phyloP scores from a whole-genome alignment of 345 rosid species.

The thale cress (Arabidopsis thaliana) region TAIR10.1 NC_003075.7:12553501-12554000 shows the following conservation, averaged over 20 bases:
- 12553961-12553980: conserved; percentile 73
- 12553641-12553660: conserved; percentile 94
- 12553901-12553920: conserved; percentile 72
- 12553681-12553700: conserved; percentile 95
- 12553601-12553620: conserved; percentile 89
- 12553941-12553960: conserved; percentile 73
- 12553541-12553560: conserved; percentile 94
- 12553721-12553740: conserved; percentile 35
- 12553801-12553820: conserved; percentile 90
- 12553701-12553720: conserved; percentile 73
- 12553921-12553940: conserved; percentile 82
- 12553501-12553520: conserved; percentile 93
- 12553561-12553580: conserved; percentile 94
- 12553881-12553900: conserved; percentile 98
- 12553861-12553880: conserved; percentile 96
- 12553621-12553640: conserved; percentile 97
- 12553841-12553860: conserved; percentile 95
- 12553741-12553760: conserved; percentile 12
- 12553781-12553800: conserved; percentile 35
- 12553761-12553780: neutral
- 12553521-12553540: conserved; percentile 95
- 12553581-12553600: conserved; percentile 86
- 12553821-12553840: conserved; percentile 92
- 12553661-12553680: conserved; percentile 96
- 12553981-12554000: conserved; percentile 61